phyloP scores from a whole-genome alignment of 805 yeast genomes.

The Alloascoidea hylecoeti region DNA sequence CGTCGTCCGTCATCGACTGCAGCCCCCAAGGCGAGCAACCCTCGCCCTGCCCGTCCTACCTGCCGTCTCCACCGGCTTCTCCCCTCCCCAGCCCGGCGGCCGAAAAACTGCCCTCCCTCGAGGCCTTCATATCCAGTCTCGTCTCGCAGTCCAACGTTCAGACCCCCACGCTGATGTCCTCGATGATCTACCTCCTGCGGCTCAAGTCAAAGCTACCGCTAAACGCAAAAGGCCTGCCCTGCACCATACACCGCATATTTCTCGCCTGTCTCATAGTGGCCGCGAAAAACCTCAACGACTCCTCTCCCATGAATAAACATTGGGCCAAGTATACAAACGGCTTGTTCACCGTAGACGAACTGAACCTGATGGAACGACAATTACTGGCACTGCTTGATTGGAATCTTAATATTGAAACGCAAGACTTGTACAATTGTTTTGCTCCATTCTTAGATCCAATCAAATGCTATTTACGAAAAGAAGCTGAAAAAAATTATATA shows the following conservation, averaged over 20 bases:
- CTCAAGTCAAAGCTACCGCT: slow-evolving; percentile 70
- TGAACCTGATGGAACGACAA: slow-evolving; percentile 86
- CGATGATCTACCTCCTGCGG: slow-evolving; percentile 70
- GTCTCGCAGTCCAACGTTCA: slow-evolving; percentile 82
- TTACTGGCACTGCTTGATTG: slow-evolving; percentile 71
- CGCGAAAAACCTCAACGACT: slow-evolving; percentile 88
- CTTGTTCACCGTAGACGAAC: slow-evolving; percentile 58
- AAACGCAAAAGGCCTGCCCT: slow-evolving; percentile 75
- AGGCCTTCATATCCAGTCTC: slow-evolving; percentile 54
- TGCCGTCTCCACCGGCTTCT: not conserved
- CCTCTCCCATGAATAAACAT: slow-evolving; percentile 90
- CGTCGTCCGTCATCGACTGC: slow-evolving; percentile 21
- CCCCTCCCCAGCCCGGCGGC: not conserved
- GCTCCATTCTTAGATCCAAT: slow-evolving; percentile 69
- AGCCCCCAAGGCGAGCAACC: slow-evolving; percentile 8
- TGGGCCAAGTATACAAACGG: slow-evolving; percentile 94
- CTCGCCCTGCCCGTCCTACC: not conserved
- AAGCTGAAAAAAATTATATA: not conserved
- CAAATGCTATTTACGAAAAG: slow-evolving; percentile 29
- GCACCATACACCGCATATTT: slow-evolving; percentile 88
- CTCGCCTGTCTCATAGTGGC: slow-evolving; percentile 79
- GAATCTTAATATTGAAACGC: slow-evolving; percentile 60
- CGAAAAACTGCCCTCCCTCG: slow-evolving; percentile 27
- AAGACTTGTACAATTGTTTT: slow-evolving; percentile 55
- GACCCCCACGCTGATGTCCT: slow-evolving; percentile 89